Evolutionary conservation across 768 basidiomycete species (phyloP).

Genomic region (Cystobasidium ongulense): DNA sequence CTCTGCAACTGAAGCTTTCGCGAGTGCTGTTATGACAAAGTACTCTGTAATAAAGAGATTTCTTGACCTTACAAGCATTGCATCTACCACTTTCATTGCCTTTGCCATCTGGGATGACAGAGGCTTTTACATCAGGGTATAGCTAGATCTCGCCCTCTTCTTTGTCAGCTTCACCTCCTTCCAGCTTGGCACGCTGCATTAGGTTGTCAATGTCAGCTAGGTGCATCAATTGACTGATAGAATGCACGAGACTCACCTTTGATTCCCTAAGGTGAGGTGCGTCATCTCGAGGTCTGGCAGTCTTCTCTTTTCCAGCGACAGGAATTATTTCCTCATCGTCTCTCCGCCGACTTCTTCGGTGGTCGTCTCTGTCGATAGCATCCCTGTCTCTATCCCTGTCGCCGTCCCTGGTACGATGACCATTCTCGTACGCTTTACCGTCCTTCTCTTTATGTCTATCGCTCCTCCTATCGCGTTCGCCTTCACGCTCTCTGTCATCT

Average conservation of each 20-base stretch:
- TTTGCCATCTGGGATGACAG: not conserved
- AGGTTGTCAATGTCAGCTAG: not conserved
- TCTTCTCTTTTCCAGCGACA: not conserved
- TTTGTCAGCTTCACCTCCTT: constrained; percentile 29
- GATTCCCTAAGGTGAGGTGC: not conserved
- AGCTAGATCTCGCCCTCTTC: constrained; percentile 39
- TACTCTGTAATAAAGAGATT: no score
- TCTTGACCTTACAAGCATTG: no score
- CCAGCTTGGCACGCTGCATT: not conserved
- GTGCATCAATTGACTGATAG: not conserved
- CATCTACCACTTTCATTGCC: not conserved
- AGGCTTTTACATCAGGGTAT: not conserved
- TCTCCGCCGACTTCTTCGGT: not conserved
- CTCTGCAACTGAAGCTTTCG: no score
- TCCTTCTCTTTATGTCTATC: constrained; percentile 5
- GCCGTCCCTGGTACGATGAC: not conserved
- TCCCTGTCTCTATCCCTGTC: not conserved
- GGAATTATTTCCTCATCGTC: not conserved
- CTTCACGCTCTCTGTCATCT: constrained; percentile 14
- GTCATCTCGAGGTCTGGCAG: constrained; percentile 20
- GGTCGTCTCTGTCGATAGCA: not conserved
- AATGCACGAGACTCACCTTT: not conserved
- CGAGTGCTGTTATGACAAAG: no score
- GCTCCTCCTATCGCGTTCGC: constrained; percentile 1
- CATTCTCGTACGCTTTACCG: not conserved